Base-by-base conservation (phyloP, 2,329 filamentous ascomycete genomes). In the Fragosphaeria purpurea region DNA sequence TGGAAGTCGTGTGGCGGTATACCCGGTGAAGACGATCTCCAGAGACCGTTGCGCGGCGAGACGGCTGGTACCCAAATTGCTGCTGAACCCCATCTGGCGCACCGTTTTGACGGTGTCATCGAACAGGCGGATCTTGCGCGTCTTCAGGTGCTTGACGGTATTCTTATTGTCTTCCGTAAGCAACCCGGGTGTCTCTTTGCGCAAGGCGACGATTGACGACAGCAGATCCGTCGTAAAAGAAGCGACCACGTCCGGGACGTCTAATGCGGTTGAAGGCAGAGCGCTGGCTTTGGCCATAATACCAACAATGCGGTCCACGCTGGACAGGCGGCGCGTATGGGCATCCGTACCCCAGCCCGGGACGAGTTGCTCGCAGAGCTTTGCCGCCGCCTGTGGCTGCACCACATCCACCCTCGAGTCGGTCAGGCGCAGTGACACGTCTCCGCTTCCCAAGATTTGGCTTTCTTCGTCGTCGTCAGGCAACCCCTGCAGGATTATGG, bases 101-200 rank as follows among this genome's bases (percentile, higher is more conserved):
- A 96, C 71, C 30, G 83, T 80, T 61, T 87, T 90, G 56, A 98
- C 70, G 0, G 86, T 90, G 58, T 97, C 91, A 1, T 88, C 86
- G 59, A 95, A 93, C 11, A 97, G 76, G 59, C 89, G 90, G 42
- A 88, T 82, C 69, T 98, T 98, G 59, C 88, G 80, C 3, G 81
- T 82, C 71, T 96, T 97, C 58, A 97, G 79, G 64, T 96, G 88
- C 65, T 94, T 90, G 54, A 96, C 80, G 12, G 77, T 66, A 9
- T 83, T 77, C 62, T 90, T 91, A 65, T 93, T 96, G 42, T 95
- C 90, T 32, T 95, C 87, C 0, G 79, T 95, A 44, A 95, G 69
- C n/a, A 76, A 75, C 0, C 78, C 72, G 0, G 93, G 93, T 0
- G 93, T 98, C 56, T 88, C 85, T 53, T 88, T 88, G 56, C 85